Percentiles rank a stretch among this genome's conserved stretches.
Evolutionary conservation across 2,329 filamentous ascomycete genomes (phyloP).

Genomic region (Botrytis fragariae): DNA sequence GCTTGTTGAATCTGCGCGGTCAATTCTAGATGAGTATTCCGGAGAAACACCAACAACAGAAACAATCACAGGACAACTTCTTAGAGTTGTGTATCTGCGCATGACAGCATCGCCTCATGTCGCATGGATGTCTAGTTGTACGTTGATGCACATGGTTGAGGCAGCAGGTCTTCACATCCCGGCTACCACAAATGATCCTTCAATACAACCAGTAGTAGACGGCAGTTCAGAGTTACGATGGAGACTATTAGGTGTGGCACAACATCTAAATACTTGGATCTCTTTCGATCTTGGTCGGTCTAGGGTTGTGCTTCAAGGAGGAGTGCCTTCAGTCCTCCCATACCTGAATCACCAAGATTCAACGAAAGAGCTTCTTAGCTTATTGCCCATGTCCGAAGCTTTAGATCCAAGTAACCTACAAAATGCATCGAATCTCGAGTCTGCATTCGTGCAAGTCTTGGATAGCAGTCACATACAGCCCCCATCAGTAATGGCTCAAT

Average conservation of each 20-base stretch:
- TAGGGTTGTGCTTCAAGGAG: slow-evolving; percentile 8
- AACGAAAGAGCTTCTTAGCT: slow-evolving; percentile 17
- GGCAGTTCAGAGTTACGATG: slow-evolving; percentile 9
- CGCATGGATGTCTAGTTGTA: slow-evolving; percentile 32
- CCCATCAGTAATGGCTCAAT: slow-evolving; percentile 12
- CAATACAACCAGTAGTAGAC: not conserved
- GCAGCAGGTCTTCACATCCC: slow-evolving; percentile 32
- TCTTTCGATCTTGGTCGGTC: slow-evolving; percentile 18
- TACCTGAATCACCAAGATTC: slow-evolving; percentile 4
- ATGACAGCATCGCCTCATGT: slow-evolving; percentile 29
- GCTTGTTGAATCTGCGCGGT: slow-evolving; percentile 26
- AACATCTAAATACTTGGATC: slow-evolving; percentile 18
- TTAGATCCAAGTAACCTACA: slow-evolving; percentile 13
- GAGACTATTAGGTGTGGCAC: slow-evolving; percentile 13
- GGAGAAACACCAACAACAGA: slow-evolving; percentile 24
- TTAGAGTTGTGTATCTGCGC: slow-evolving; percentile 31
- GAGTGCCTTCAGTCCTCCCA: not conserved
- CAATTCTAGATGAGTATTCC: slow-evolving; percentile 21
- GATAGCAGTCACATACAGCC: slow-evolving; percentile 1
- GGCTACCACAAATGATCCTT: slow-evolving; percentile 8
- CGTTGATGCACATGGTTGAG: slow-evolving; percentile 32
- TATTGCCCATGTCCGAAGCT: slow-evolving; percentile 15
- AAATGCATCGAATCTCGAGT: not conserved
- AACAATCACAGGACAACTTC: slow-evolving; percentile 28
- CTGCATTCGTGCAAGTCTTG: slow-evolving; percentile 2